Evolutionary conservation across 2,329 filamentous ascomycete genomes (phyloP).

Genomic region (Pezicula rhizophila): DNA sequence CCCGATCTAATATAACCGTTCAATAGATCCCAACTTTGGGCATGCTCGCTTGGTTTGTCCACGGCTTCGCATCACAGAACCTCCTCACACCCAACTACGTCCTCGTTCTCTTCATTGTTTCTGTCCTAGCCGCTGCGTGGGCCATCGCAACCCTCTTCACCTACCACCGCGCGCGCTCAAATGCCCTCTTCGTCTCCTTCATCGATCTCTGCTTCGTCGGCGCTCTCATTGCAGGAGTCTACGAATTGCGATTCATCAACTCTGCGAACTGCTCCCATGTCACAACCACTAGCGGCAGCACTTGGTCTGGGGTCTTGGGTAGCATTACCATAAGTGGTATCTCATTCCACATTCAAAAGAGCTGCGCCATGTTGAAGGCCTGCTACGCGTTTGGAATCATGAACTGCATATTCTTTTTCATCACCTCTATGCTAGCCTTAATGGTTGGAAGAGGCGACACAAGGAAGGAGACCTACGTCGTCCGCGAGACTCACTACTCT

Average conservation of each 20-base stretch:
- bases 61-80: constrained; percentile 51
- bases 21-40: constrained; percentile 57
- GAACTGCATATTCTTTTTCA: constrained; percentile 73
- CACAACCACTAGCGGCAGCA: constrained; percentile 30
- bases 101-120: constrained; percentile 63
- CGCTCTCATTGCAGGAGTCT: constrained; percentile 57
- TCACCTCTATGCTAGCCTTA: constrained; percentile 67
- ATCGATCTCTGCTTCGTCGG: constrained; percentile 58
- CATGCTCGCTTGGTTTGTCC: constrained; percentile 62
- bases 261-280: constrained; percentile 63
- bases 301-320: constrained; percentile 56
- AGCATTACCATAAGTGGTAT: constrained; percentile 46
- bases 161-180: constrained; percentile 56
- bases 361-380: constrained; percentile 88
- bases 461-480: constrained; percentile 20
- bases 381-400: constrained; percentile 87
- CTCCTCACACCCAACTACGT: constrained; percentile 55
- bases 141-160: constrained; percentile 58
- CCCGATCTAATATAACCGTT: background rate
- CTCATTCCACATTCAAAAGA: constrained; percentile 58
- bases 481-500: constrained; percentile 22
- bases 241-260: constrained; percentile 52
- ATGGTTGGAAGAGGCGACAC: constrained; percentile 13
- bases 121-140: constrained; percentile 58
- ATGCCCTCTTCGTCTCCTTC: constrained; percentile 55